phyloP scores from a whole-genome alignment of 179 eudicot species.

The Spergularia azorica region DNA sequence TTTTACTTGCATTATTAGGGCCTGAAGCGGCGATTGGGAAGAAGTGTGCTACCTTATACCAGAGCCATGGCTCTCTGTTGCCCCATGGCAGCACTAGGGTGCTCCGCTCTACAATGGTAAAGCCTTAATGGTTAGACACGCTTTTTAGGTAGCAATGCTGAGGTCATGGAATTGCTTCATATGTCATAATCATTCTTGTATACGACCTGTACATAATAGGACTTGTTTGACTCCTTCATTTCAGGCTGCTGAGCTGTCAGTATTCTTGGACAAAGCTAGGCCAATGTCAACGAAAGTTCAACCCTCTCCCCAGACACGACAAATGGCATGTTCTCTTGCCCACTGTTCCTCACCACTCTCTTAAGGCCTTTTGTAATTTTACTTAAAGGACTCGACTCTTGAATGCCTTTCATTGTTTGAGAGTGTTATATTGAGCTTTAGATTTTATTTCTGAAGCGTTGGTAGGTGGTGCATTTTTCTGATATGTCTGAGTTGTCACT shows the following conservation, averaged over 20 bases:
- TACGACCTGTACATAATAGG: background rate
- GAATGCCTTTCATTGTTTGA: background rate
- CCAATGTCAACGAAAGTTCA: conserved; percentile 51
- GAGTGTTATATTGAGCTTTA: background rate
- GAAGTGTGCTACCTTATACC: conserved; percentile 35
- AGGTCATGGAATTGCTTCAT: background rate
- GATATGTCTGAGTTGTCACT: background rate
- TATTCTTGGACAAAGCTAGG: conserved; percentile 43
- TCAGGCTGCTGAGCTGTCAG: conserved; percentile 50
- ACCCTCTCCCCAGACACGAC: conserved; percentile 61
- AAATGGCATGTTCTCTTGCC: conserved; percentile 44
- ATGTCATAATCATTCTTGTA: conserved; percentile 8
- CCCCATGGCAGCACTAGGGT: conserved; percentile 37
- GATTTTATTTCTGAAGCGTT: background rate
- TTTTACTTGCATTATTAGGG: conserved; percentile 29
- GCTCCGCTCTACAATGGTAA: conserved; percentile 47
- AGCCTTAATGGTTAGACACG: conserved; percentile 10
- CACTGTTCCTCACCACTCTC: background rate
- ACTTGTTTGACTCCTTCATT: conserved; percentile 12
- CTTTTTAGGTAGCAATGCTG: conserved; percentile 11
- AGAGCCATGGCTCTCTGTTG: conserved; percentile 36
- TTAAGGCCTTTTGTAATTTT: background rate
- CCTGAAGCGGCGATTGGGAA: conserved; percentile 27
- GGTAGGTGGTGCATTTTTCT: background rate
- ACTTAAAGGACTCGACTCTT: background rate